phyloP scores from a whole-genome alignment of 1,284 basidiomycete species.

The Agaricales sp. region DNA sequence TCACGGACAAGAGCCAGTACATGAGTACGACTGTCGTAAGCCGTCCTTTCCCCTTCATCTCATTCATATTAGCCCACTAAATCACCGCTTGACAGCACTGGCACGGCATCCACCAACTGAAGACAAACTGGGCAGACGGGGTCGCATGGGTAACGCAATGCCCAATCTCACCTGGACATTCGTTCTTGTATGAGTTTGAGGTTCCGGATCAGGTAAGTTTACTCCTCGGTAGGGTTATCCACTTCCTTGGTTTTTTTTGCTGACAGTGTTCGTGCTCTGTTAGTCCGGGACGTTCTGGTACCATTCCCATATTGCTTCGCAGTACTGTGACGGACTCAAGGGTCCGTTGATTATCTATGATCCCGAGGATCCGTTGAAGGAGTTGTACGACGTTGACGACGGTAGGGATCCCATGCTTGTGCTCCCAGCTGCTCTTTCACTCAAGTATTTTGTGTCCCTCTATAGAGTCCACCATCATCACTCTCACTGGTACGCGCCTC shows the following conservation, averaged over 20 bases:
- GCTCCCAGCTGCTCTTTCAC: background rate
- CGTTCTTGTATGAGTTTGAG: slow-evolving; percentile 23
- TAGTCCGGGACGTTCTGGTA: slow-evolving; percentile 28
- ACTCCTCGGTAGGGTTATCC: no score
- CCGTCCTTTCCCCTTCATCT: background rate
- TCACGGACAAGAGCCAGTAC: slow-evolving; percentile 18
- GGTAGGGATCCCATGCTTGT: slow-evolving; percentile 21
- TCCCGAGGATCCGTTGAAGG: slow-evolving; percentile 26
- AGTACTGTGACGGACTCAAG: slow-evolving; percentile 35
- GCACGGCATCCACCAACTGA: slow-evolving; percentile 34
- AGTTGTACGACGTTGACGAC: slow-evolving; percentile 32
- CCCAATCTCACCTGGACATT: slow-evolving; percentile 25
- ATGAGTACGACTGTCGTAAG: slow-evolving; percentile 18
- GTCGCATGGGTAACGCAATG: slow-evolving; percentile 31
- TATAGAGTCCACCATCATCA: slow-evolving; percentile 18
- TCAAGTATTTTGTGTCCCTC: background rate
- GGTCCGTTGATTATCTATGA: slow-evolving; percentile 42
- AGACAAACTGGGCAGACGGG: slow-evolving; percentile 30
- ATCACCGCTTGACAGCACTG: slow-evolving; percentile 39
- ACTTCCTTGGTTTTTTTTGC: background rate
- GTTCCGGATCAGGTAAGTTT: slow-evolving; percentile 23
- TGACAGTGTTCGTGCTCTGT: background rate
- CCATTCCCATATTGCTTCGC: slow-evolving; percentile 18
- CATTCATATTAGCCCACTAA: background rate
- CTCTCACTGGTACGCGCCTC: slow-evolving; percentile 25